Evolutionary conservation across 352 stramenopile genomes (phyloP), one percentile per base, ranked within the genome.

Genomic region (Thalassiosira exigua): DNA sequence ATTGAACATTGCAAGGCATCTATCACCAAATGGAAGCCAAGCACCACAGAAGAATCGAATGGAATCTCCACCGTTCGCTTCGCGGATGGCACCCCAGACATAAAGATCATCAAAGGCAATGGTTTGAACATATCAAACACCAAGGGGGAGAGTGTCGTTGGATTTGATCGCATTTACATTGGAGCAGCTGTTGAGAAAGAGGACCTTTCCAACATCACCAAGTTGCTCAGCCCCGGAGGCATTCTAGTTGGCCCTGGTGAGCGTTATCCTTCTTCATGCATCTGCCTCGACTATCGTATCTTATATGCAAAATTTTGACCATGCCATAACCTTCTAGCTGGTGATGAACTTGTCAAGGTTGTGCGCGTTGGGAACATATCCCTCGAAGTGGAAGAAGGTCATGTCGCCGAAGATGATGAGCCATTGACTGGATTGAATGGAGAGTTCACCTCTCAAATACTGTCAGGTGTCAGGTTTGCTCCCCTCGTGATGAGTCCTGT

Each of bases 131-230:
- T 93, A 57, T 52, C 70, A 21, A 67, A 64, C 0, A 65, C 76
- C 21, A 69, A 81, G 36, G 87, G 86, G 24, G 88, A 93, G 71
- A 70, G 70, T 66, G 66, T 73, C 12, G 48, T 88, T 32, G 86
- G 87, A 26, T 94, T 93, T 78, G 87, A 94, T 80, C 85, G 89
- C 17, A 94, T 95, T 51, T 94, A 94, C 52, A 83, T 94, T 70
- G 90, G 90, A 30, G 89, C 87, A 29, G 75, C 87, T 14, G 80
- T 93, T 44, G 65, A 88, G 30, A 66, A 60, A 46, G 3, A 69
- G 21, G 59, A 86, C 32, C 61, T 94, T 21, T 33, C 61, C 0
- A 83, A 72, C 26, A 86, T 95, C 56, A 80, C 75, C 17, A 82
- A 87, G 7, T 68, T 95, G n/a, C 72, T 95, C 14, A 90, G 82